Conservation (phyloP, 2,329 filamentous ascomycete genomes). For the Botrytis aclada region DNA sequence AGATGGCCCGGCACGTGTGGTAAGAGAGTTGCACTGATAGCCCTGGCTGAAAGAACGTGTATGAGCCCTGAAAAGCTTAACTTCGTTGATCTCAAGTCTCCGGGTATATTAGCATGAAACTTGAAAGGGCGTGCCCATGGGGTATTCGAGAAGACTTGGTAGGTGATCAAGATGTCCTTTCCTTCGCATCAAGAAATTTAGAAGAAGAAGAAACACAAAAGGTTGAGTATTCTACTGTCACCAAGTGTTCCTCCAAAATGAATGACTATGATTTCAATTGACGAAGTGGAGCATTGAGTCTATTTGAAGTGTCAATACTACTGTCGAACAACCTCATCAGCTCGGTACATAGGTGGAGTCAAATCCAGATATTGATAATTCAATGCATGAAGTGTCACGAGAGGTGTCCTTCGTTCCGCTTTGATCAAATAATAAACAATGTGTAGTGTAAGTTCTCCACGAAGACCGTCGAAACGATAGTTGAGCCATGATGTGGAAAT, state of each 20-base stretch:
- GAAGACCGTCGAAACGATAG: neutral
- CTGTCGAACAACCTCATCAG: neutral
- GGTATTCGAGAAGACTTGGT: neutral
- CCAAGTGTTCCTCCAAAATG: neutral
- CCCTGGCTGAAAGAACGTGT: neutral
- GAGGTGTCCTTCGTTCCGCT: neutral
- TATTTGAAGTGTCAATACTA: neutral
- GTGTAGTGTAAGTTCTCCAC: neutral
- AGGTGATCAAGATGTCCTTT: neutral
- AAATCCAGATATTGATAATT: neutral
- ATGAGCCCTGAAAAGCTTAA: neutral
- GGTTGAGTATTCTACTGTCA: neutral
- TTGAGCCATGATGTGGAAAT: neutral
- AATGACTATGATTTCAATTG: neutral
- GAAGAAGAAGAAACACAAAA: neutral
- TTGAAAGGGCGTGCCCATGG: neutral
- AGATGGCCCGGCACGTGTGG: neutral
- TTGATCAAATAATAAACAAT: neutral
- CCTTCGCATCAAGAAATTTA: no score
- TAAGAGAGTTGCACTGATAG: neutral
- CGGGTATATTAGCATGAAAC: neutral
- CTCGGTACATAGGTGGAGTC: neutral
- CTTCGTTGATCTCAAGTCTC: neutral
- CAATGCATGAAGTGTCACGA: constrained; percentile 5
- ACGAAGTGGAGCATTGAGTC: neutral